phyloP scores from a whole-genome alignment of 208 protist species.

The Trypanosomatidae sp. region DNA sequence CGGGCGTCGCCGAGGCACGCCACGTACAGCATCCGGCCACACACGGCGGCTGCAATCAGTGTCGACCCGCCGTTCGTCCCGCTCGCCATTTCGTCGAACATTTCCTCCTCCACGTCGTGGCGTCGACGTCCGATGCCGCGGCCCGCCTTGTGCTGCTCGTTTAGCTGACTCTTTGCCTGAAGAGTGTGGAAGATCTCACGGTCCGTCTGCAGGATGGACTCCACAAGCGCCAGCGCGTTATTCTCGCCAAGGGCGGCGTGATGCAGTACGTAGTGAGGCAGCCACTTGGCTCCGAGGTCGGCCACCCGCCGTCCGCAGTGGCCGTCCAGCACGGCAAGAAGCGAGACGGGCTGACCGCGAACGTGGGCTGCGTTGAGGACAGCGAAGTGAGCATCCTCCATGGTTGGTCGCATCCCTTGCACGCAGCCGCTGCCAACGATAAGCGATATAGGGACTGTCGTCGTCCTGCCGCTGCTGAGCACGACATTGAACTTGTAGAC shows the following conservation, averaged over 20 bases:
- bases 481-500: slow-evolving; percentile 76
- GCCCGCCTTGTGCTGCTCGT: slow-evolving; percentile 15
- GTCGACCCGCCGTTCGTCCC: slow-evolving; percentile 65
- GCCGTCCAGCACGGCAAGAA: slow-evolving; percentile 77
- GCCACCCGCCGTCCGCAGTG: slow-evolving; percentile 81
- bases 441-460: slow-evolving; percentile 44
- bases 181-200: slow-evolving; percentile 40
- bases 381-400: slow-evolving; percentile 83
- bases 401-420: slow-evolving; percentile 77
- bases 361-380: slow-evolving; percentile 44
- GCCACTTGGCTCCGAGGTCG: slow-evolving; percentile 50
- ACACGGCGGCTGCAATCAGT: slow-evolving; percentile 65
- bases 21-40: slow-evolving; percentile 79
- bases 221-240: slow-evolving; percentile 70
- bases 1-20: slow-evolving; percentile 90
- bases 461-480: slow-evolving; percentile 68
- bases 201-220: slow-evolving; percentile 76
- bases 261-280: slow-evolving; percentile 64
- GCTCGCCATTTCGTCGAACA: slow-evolving; percentile 20
- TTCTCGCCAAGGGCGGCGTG: slow-evolving; percentile 68
- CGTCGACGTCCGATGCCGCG: slow-evolving; percentile 13
- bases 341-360: slow-evolving; percentile 55
- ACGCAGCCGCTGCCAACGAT: slow-evolving; percentile 52
- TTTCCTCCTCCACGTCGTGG: slow-evolving; percentile 14
- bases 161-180: slow-evolving; percentile 20